Evolutionary conservation across 2,329 filamentous ascomycete genomes (phyloP), one percentile per base, ranked within the genome.

Genomic region (Arthrobotrys pseudoclavata): DNA sequence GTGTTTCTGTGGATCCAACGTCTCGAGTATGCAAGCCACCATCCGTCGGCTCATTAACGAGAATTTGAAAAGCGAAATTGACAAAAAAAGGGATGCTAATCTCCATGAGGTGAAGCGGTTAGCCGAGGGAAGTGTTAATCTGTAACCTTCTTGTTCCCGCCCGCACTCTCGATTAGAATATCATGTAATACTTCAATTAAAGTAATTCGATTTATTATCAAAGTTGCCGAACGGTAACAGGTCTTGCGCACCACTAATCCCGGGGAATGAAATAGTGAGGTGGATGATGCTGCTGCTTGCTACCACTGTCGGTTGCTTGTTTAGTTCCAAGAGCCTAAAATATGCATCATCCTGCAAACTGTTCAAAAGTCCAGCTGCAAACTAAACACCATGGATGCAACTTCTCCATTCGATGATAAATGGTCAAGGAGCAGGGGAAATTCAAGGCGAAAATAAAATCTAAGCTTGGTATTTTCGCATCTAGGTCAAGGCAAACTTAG

Each of bases 1-100:
- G 48, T 67, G 37, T 20, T 55, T 29, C 66, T 50, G 66, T 69
- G 60, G 66, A 60, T 69, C 63, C 37, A 53, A 62, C 60, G 69
- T 66, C 60, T 62, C 66, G 57, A 76, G 60, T 76, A 76, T 74
- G 72, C 72, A 69, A 70, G 72, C 72, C 72, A 69, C 66, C 47
- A 64, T 48, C 63, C 63, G 70, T 63, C 63, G 70, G 70, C 57
- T 75, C 62, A 68, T 69, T 76, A 64, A 76, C 64, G 71, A 69
- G 63, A 12, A 40, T 26, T 50, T 53, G 24, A 20, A 61, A 47
- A 66, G 34, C 48, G 26, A 48, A 48, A 40, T 47, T 52, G 18
- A 63, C 34, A 47, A 29, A 63, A 45, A 31, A 18, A 31, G 10
- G 29, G 9, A 20, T 37, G n/a, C 31, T 20, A 60, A 60, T 26